Base-by-base conservation (phyloP, 371 early-diverging fungal genomes). In the Chytridiales sp. region DNA sequence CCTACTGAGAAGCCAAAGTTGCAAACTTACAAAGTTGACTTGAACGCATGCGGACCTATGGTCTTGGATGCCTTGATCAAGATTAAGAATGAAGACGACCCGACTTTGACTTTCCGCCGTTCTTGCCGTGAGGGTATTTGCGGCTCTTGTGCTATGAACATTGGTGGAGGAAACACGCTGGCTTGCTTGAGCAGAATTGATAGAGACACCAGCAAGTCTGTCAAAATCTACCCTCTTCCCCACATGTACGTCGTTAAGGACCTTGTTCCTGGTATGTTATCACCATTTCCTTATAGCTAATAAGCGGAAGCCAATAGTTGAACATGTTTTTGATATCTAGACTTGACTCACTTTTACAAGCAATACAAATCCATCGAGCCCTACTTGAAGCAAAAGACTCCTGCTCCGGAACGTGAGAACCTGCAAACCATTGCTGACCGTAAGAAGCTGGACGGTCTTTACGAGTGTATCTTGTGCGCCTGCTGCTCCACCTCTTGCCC, bases 121-220 rank as follows among this genome's bases (percentile, higher is more conserved):
- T 82, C 85, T 11, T 86, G 88, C 75, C 83, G 86, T 67, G 86
- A 88, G 71, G 87, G 76, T 47, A 94, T 95, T 62, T 97, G 97
- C 73, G 97, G 97, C 44, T 93, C 92, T 40, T 95, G 97, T 70
- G 91, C 97, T 53, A 94, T 97, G 95, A 97, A 97, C 83, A 94
- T 95, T 70, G 85, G 87, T 68, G 97, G 97, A 54, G 78, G 80
- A 22, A 97, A 97, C 81, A 94, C 94, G 11, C 80, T 97, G 36
- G 97, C 97, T 27, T 97, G 95, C 80, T 84, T 92, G 52, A 79
- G 85, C 67, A 86, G 89, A 54, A 92, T 97, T 62, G 86, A 93
- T 61, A 78, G 83, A 29, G 83, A 86, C 69, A 77, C 72, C 35
- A 64, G 71, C 57, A 84, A 82, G 79, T 68, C 83, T 43, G 65